Base-by-base conservation (phyloP, 164 flowering plant species). In the Aristolochia fimbriata region DNA sequence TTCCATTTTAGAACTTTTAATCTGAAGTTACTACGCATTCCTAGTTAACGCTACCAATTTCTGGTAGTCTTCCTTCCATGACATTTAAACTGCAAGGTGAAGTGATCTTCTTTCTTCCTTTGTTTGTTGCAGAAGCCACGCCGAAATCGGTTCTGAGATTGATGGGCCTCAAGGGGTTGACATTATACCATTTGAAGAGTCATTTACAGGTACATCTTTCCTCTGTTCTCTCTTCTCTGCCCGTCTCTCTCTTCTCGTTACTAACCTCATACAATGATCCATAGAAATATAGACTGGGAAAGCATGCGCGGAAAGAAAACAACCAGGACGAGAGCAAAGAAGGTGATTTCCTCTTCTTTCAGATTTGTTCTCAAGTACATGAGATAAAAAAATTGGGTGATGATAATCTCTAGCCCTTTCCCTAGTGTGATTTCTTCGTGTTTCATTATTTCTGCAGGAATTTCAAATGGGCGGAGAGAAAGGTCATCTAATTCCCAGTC, bases 141-240 rank as follows among this genome's bases (percentile, higher is more conserved):
- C 96, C 97, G 6, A 91, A 91, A 66, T 79, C 96, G 16, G 96
- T 91, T 61, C 62, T 84, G 67, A 80, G 87, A 63, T 25, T 81
- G 55, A 91, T 91, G 97, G 97, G 97, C 3, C 58, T 91, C 25
- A 91, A 91, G 68, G 97, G 97, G 27, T 77, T 91, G 78, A 87
- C 97, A 48, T 56, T 91, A 72, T 91, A 84, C 78, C 97, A 91
- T 67, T 68, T 87, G 67, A 91, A 91, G 83, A 87, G 96, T 65
- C 97, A 91, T 76, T 77, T 91, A 46, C 96, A 91, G 95, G 97
- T 91, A 45, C 10, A n/a, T 8, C 19, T 58, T 21, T 48, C 1
- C 27, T 22, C 51, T 17, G 37, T 6, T 22, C 59, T 51, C 27
- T 43, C 24, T 17, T 61, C 30, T 60, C n/a, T 47, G 6, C 7